A percentile compares a stretch with the other conserved stretches of the same genome.
phyloP scores from a whole-genome alignment of 768 basidiomycete genomes.

The Pulveroboletus frians region DNA sequence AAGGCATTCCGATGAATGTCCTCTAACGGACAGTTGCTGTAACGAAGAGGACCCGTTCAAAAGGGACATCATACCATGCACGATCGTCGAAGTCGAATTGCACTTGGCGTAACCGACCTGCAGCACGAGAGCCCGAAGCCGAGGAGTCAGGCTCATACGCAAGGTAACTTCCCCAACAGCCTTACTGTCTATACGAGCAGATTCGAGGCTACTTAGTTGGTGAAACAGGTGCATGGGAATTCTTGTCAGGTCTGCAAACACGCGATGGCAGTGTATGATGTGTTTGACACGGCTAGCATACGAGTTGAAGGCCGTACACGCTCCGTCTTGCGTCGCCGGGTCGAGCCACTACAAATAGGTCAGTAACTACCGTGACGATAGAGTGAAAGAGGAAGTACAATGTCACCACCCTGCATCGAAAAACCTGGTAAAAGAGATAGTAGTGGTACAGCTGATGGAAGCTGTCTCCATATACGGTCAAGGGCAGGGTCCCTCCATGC shows the following conservation, averaged over 20 bases:
- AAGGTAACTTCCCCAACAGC: constrained; percentile 11
- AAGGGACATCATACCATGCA: constrained; percentile 18
- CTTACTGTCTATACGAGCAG: constrained; percentile 16
- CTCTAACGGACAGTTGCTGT: constrained; percentile 37
- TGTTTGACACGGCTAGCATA: constrained; percentile 25
- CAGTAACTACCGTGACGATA: not conserved
- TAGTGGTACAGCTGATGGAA: constrained; percentile 39
- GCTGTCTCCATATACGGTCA: constrained; percentile 41
- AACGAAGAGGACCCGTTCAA: constrained; percentile 28
- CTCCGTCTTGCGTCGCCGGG: not conserved
- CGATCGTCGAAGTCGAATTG: constrained; percentile 21
- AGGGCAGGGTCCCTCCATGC: constrained; percentile 47
- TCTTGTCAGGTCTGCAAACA: constrained; percentile 5
- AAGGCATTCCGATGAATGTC: constrained; percentile 27
- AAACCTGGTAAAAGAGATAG: constrained; percentile 31
- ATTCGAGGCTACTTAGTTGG: constrained; percentile 15
- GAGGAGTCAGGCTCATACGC: constrained; percentile 30
- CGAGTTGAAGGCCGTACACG: constrained; percentile 10
- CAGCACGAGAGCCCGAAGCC: constrained; percentile 34
- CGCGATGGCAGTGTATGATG: constrained; percentile 18
- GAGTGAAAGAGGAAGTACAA: constrained; percentile 8
- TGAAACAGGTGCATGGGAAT: constrained; percentile 1
- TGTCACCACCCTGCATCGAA: constrained; percentile 4
- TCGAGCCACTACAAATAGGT: constrained; percentile 11
- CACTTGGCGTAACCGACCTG: constrained; percentile 26